Evolutionary conservation across 495 filamentous ascomycete genomes (phyloP).

Genomic region (Letharia columbiana): DNA sequence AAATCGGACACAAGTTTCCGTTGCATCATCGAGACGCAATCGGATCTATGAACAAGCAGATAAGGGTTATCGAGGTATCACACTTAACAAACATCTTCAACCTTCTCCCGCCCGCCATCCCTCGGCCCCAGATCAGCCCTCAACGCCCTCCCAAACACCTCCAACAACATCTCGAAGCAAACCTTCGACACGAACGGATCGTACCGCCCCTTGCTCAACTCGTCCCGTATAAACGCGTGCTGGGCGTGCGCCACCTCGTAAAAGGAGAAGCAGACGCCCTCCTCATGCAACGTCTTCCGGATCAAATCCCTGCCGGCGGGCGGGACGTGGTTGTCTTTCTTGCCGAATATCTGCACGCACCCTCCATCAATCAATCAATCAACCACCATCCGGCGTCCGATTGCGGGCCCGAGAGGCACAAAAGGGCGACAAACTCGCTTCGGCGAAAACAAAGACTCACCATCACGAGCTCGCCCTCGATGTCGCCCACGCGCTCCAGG

Average conservation of each 20-base stretch:
- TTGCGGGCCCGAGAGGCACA: too few species aligned
- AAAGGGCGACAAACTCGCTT: too few species aligned
- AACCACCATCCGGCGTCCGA: too few species aligned
- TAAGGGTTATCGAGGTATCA: too few species aligned
- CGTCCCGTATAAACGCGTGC: slow-evolving; percentile 94
- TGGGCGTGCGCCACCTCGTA: slow-evolving; percentile 90
- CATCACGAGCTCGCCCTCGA: slow-evolving; percentile 69
- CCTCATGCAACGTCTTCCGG: slow-evolving; percentile 69
- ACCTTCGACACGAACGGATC: slow-evolving; percentile 78
- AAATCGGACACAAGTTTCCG: too few species aligned
- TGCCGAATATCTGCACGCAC: slow-evolving; percentile 59
- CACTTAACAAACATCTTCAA: slow-evolving; percentile 30
- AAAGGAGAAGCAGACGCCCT: slow-evolving; percentile 66
- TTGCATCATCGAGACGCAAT: too few species aligned
- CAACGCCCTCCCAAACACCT: slow-evolving; percentile 73
- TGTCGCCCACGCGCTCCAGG: slow-evolving; percentile 55
- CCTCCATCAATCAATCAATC: neutral
- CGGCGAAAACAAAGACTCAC: slow-evolving; percentile 29
- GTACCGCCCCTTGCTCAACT: slow-evolving; percentile 86
- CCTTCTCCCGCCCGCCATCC: slow-evolving; percentile 30
- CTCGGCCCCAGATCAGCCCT: slow-evolving; percentile 64
- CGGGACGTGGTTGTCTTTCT: slow-evolving; percentile 84
- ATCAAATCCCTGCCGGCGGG: slow-evolving; percentile 80
- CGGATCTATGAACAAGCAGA: too few species aligned
- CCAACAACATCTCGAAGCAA: slow-evolving; percentile 87